Conservation (phyloP, 169 alveolate species). For the Toxoplasma gondii region DNA sequence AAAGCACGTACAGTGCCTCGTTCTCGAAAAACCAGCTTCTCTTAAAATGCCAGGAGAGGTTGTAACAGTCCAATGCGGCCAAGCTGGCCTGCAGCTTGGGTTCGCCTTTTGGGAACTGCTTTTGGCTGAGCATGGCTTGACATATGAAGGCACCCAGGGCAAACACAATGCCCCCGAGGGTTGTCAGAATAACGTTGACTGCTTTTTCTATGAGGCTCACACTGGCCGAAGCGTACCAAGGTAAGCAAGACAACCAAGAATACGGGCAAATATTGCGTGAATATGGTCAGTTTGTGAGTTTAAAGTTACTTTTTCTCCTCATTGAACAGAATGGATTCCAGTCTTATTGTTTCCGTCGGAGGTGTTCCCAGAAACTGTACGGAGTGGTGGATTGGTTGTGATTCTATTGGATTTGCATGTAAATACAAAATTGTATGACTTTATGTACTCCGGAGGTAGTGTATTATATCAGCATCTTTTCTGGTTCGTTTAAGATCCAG, state of each 20-base stretch:
- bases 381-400: too few species aligned
- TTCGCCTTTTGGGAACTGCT: slow-evolving; percentile 55
- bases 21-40: neutral
- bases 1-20: neutral
- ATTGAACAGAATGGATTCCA: too few species aligned
- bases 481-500: too few species aligned
- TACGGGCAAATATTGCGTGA: too few species aligned
- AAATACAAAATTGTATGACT: too few species aligned
- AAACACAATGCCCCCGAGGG: neutral
- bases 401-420: too few species aligned
- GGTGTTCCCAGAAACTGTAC: too few species aligned
- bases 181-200: slow-evolving; percentile 8
- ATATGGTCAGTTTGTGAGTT: too few species aligned
- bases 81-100: slow-evolving; percentile 51
- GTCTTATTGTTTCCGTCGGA: too few species aligned
- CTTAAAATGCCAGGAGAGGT: slow-evolving; percentile 44
- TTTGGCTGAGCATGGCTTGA: slow-evolving; percentile 50
- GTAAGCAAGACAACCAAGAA: neutral
- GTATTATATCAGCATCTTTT: too few species aligned
- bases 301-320: too few species aligned
- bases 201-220: slow-evolving; percentile 43
- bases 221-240: slow-evolving; percentile 40
- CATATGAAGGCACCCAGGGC: slow-evolving; percentile 25
- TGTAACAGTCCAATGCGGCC: slow-evolving; percentile 39
- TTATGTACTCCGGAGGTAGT: too few species aligned